A percentile compares a stretch with the other conserved stretches of the same genome.
These are phyloP conservation scores for Myxozyma nipponensis DNA, from an alignment of 805 yeast species.

Conservation along the genomic window DNA sequence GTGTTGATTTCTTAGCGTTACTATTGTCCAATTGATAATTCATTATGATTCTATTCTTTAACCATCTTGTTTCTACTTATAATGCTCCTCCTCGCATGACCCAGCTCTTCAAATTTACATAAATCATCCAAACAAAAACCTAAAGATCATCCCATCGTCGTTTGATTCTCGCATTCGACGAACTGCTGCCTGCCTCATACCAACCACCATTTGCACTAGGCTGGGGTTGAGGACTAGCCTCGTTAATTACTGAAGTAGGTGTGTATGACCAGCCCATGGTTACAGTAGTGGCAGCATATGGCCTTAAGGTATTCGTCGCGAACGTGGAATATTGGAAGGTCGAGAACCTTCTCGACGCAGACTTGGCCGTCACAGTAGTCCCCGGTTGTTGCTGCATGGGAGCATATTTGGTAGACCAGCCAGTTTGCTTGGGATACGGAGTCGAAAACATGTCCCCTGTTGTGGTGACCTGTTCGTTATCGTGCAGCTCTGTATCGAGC, in stretches of 20 bases:
- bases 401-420: conserved; percentile 65
- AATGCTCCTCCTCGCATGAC: too few relatives aligned
- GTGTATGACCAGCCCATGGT: conserved; percentile 86
- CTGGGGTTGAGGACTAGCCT: conserved; percentile 49
- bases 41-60: too few relatives aligned
- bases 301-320: conserved; percentile 45
- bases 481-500: conserved; percentile 42
- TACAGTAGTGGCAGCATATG: conserved; percentile 54
- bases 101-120: too few relatives aligned
- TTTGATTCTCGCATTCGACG: not conserved
- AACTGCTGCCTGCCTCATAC: not conserved
- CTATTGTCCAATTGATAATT: too few relatives aligned
- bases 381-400: conserved; percentile 94
- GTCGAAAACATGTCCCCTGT: conserved; percentile 53
- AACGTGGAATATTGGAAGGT: conserved; percentile 58
- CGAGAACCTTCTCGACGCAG: conserved; percentile 64
- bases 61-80: too few relatives aligned
- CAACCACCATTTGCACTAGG: conserved; percentile 16
- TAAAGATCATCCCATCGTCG: conserved; percentile 20
- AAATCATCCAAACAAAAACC: too few relatives aligned
- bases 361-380: conserved; percentile 54
- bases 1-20: too few relatives aligned
- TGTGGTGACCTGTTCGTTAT: conserved; percentile 41
- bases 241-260: conserved; percentile 58
- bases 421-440: conserved; percentile 76